Percentiles rank a stretch among this genome's conserved stretches.
These are phyloP conservation scores for Trichocladium uniseriatum DNA, from an alignment of 495 filamentous ascomycete species.

Conservation along the genomic window DNA sequence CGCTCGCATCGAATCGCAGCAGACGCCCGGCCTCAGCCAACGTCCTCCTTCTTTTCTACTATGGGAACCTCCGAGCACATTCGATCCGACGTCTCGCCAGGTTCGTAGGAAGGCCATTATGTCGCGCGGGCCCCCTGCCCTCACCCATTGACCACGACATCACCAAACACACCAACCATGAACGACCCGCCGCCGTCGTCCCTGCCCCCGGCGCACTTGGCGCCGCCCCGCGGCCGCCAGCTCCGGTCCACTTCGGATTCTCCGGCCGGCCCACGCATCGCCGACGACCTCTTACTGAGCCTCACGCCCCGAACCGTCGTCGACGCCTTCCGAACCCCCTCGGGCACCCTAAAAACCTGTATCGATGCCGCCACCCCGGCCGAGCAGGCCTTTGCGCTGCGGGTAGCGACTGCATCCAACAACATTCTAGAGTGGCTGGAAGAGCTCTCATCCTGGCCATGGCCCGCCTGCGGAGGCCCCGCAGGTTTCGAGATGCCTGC, in stretches of 20 bases:
- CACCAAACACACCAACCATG: constrained; percentile 14
- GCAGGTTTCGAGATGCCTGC: constrained; percentile 47
- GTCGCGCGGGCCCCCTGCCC: constrained; percentile 13
- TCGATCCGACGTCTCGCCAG: constrained; percentile 14
- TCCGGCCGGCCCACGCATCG: constrained; percentile 26
- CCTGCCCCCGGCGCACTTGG: constrained; percentile 15
- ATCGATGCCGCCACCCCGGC: constrained; percentile 56
- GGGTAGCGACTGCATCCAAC: constrained; percentile 64
- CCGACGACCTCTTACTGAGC: constrained; percentile 37
- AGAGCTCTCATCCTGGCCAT: constrained; percentile 68
- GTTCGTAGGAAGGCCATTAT: constrained; percentile 23
- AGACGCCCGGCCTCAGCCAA: constrained; percentile 4
- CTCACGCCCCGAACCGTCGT: constrained; percentile 35
- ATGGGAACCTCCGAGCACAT: constrained; percentile 12
- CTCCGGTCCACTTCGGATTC: constrained; percentile 24
- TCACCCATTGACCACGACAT: constrained; percentile 9
- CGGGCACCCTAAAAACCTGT: constrained; percentile 49
- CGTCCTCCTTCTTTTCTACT: constrained; percentile 2
- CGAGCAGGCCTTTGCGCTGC: constrained; percentile 62
- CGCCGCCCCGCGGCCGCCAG: constrained; percentile 21
- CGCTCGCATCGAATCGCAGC: constrained; percentile 10
- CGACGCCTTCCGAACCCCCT: constrained; percentile 40
- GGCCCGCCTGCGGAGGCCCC: constrained; percentile 53
- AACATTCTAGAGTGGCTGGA: constrained; percentile 67
- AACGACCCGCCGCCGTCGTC: constrained; percentile 22